Conservation (phyloP, 2,329 filamentous ascomycete species). For the Aureobasidium sp. region DNA sequence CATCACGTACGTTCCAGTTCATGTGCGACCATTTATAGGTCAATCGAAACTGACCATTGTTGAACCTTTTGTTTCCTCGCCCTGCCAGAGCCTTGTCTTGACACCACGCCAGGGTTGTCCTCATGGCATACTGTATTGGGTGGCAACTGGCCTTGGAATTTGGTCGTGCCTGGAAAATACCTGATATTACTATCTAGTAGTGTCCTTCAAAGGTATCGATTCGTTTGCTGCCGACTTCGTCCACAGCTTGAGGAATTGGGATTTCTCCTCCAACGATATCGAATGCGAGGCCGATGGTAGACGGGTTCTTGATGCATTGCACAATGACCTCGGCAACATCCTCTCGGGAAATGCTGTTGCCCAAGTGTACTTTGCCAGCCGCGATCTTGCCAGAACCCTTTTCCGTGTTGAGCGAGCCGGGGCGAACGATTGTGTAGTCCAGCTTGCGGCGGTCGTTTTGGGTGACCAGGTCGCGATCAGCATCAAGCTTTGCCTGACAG, state of each 20-base stretch:
- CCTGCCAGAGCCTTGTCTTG: not conserved
- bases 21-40: too few relatives aligned
- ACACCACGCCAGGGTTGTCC: not conserved
- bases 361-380: slow-evolving; percentile 38
- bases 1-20: not conserved
- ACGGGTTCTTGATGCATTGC: slow-evolving; percentile 45
- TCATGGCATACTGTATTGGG: not conserved
- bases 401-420: slow-evolving; percentile 39
- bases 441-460: slow-evolving; percentile 34
- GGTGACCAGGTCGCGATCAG: slow-evolving; percentile 35
- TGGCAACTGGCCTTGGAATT: too few relatives aligned
- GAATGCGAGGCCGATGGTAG: slow-evolving; percentile 39
- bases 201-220: slow-evolving; percentile 31
- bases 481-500: slow-evolving; percentile 38
- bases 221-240: slow-evolving; percentile 31
- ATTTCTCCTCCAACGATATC: slow-evolving; percentile 39
- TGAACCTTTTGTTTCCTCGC: not conserved
- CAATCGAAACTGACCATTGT: not conserved
- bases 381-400: slow-evolving; percentile 38
- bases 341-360: slow-evolving; percentile 43
- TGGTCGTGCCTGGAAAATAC: not conserved
- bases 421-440: slow-evolving; percentile 42
- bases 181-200: slow-evolving; percentile 20
- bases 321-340: slow-evolving; percentile 55
- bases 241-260: slow-evolving; percentile 34